phyloP scores from a whole-genome alignment of 352 stramenopile genomes.

The Phytophthora cajani region DNA sequence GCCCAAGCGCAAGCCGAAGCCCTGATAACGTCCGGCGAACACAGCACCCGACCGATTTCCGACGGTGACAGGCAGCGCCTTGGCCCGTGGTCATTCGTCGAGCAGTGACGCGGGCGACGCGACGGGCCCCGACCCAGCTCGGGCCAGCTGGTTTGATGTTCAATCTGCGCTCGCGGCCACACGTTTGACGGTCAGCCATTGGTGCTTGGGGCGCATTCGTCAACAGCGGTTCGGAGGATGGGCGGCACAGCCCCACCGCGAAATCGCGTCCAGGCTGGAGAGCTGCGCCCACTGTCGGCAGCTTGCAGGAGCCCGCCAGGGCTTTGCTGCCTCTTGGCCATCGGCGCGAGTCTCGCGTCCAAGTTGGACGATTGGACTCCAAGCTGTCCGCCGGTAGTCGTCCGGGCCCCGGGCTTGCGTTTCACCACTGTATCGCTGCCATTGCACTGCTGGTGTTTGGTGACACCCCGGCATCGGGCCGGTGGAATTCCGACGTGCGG shows the following conservation, averaged over 20 bases:
- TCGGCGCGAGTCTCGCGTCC: background rate
- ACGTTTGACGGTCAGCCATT: constrained; percentile 15
- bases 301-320: too few relatives aligned
- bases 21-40: background rate
- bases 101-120: constrained; percentile 30
- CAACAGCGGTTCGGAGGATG: constrained; percentile 1
- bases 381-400: too few relatives aligned
- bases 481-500: background rate
- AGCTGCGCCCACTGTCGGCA: background rate
- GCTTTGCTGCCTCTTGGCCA: background rate
- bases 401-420: background rate
- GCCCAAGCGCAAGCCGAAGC: background rate
- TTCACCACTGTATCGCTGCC: background rate
- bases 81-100: constrained; percentile 9
- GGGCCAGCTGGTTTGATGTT: constrained; percentile 28
- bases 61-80: constrained; percentile 4
- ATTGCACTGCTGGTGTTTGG: background rate
- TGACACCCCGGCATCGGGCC: background rate
- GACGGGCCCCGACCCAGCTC: constrained; percentile 17
- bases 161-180: constrained; percentile 25
- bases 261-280: background rate
- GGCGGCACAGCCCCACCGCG: background rate
- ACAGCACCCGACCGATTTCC: constrained; percentile 1
- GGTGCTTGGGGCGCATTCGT: constrained; percentile 9
- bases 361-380: too few relatives aligned